Percentiles rank a stretch among this genome's conserved stretches.
Conservation (phyloP, 129 eudicot genomes). For the Kitagawia praeruptora region DNA sequence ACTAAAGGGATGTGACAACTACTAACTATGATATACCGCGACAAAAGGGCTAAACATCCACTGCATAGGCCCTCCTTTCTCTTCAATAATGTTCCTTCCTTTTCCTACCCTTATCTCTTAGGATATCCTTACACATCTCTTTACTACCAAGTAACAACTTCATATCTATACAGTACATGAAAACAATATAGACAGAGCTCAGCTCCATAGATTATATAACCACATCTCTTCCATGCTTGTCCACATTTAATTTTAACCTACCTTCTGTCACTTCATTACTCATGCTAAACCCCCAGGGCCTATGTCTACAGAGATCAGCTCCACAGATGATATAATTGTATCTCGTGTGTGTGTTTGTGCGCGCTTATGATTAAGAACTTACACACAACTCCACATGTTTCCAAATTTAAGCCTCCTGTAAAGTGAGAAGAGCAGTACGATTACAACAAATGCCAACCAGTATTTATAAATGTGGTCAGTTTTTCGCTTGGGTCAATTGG, state of each 20-base stretch:
- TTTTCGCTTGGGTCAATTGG: too few species aligned
- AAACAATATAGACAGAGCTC: not conserved
- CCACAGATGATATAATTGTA: not conserved
- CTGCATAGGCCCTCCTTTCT: constrained; percentile 31
- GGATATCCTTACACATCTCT: not conserved
- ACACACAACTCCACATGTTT: not conserved
- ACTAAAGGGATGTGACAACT: constrained; percentile 35
- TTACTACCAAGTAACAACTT: not conserved
- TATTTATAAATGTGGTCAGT: not conserved
- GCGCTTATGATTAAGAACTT: not conserved
- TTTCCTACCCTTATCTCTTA: constrained; percentile 10
- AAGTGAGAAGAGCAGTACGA: not conserved
- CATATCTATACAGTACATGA: not conserved
- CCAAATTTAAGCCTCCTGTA: not conserved
- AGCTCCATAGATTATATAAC: not conserved
- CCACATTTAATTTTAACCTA: not conserved
- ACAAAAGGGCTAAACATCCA: constrained; percentile 16
- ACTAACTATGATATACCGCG: constrained; percentile 21
- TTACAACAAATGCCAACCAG: not conserved
- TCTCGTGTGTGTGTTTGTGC: not conserved
- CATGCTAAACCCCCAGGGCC: not conserved
- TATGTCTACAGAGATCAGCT: not conserved
- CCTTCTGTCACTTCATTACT: not conserved
- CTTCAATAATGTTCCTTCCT: constrained; percentile 18
- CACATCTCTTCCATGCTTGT: not conserved